These are phyloP conservation scores for Cystobasidium ongulense DNA, from an alignment of 768 basidiomycete species.

Conservation along the genomic window DNA sequence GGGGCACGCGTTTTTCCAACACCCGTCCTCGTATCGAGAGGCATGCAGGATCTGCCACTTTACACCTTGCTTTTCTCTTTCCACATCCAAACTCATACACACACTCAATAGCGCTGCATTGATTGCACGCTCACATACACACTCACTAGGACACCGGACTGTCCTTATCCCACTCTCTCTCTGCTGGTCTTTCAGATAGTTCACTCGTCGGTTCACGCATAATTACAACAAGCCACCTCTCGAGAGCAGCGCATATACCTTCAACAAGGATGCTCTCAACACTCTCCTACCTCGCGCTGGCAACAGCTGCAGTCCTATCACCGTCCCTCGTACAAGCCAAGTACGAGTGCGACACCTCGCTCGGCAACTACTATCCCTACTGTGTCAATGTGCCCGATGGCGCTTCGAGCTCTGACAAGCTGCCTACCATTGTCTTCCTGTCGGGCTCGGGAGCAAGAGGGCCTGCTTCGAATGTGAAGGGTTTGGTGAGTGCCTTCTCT, in stretches of 20 bases:
- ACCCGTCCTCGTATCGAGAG: too few relatives aligned
- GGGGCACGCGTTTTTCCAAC: neutral
- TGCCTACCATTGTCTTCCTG: slow-evolving; percentile 27
- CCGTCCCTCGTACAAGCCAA: neutral
- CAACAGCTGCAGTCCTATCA: neutral
- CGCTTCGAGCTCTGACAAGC: slow-evolving; percentile 5
- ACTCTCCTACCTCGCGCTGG: neutral
- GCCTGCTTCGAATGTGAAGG: neutral
- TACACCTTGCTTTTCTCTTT: neutral
- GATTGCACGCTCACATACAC: neutral
- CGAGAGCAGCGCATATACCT: too few relatives aligned
- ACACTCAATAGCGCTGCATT: neutral
- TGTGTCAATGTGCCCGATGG: slow-evolving; percentile 30
- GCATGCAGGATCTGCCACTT: neutral
- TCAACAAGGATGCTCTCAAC: neutral
- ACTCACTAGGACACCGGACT: neutral
- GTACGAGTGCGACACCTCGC: slow-evolving; percentile 14
- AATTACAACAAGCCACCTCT: neutral
- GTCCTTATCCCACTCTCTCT: neutral
- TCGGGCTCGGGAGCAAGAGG: slow-evolving; percentile 28
- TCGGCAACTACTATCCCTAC: slow-evolving; percentile 24
- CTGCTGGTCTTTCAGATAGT: neutral
- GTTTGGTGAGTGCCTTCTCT: neutral
- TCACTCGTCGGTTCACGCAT: neutral
- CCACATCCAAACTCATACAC: neutral